Evolutionary conservation across 2,329 filamentous ascomycete species (phyloP).

Genomic region (Aspergillus felis): DNA sequence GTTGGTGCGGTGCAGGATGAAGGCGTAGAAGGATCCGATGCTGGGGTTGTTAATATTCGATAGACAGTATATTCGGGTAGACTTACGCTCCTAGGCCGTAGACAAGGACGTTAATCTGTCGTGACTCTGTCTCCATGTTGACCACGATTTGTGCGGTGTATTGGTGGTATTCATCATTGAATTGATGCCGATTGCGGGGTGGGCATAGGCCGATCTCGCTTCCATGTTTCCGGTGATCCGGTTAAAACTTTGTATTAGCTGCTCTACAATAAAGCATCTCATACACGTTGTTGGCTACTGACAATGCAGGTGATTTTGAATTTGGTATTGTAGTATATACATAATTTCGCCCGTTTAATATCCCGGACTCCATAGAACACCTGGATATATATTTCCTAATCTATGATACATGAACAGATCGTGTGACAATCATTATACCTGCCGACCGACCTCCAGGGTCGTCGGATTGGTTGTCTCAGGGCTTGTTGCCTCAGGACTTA

Average conservation of each 20-base stretch:
- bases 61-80: neutral
- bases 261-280: too few species aligned
- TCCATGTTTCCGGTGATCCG: too few species aligned
- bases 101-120: constrained; percentile 42
- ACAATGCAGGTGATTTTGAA: too few species aligned
- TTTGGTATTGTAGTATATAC: neutral
- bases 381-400: neutral
- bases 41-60: constrained; percentile 24
- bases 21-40: constrained; percentile 57
- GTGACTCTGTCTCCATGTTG: neutral
- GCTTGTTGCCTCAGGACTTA: neutral
- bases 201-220: too few species aligned
- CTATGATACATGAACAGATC: neutral
- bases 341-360: neutral
- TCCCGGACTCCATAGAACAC: neutral
- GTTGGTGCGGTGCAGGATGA: constrained; percentile 45
- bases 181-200: too few species aligned
- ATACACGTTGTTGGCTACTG: too few species aligned
- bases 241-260: too few species aligned
- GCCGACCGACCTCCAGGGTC: neutral
- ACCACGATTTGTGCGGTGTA: too few species aligned
- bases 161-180: too few species aligned
- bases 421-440: neutral
- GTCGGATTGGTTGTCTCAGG: neutral
- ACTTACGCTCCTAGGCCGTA: constrained; percentile 55